Evolutionary conservation across 2,329 filamentous ascomycete species (phyloP).

Genomic region (Hymenoscyphus albidus): DNA sequence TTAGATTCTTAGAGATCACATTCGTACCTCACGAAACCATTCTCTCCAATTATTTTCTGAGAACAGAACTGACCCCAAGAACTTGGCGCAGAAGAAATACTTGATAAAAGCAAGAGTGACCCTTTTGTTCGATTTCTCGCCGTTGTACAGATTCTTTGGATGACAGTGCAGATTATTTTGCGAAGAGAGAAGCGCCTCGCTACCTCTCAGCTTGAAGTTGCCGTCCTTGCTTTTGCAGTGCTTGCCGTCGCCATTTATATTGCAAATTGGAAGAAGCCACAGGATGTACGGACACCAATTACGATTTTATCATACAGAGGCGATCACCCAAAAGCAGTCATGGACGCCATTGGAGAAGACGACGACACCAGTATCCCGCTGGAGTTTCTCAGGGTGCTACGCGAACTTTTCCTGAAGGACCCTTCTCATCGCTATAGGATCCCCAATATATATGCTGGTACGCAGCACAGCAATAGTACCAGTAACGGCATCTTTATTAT

Average conservation of each 20-base stretch:
- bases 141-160: slow-evolving; percentile 18
- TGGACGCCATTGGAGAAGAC: neutral
- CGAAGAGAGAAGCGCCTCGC: slow-evolving; percentile 5
- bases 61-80: too few species aligned
- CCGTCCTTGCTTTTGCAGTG: slow-evolving; percentile 13
- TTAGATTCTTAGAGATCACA: too few species aligned
- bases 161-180: slow-evolving; percentile 9
- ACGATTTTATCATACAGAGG: neutral
- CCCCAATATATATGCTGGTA: too few species aligned
- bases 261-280: slow-evolving; percentile 16
- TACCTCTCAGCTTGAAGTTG: slow-evolving; percentile 20
- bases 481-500: too few species aligned
- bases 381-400: neutral
- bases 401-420: neutral
- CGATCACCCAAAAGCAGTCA: neutral
- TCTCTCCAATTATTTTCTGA: neutral
- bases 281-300: slow-evolving; percentile 9
- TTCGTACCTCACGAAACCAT: too few species aligned
- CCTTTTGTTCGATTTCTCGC: slow-evolving; percentile 11
- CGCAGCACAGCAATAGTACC: too few species aligned
- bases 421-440: too few species aligned
- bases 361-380: neutral
- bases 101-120: slow-evolving; percentile 40
- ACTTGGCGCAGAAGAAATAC: slow-evolving; percentile 42
- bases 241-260: slow-evolving; percentile 14